A percentile compares a stretch with the other conserved stretches of the same genome.
Evolutionary conservation across 1,284 basidiomycete species (phyloP).

Genomic region (Trichosporon sp.): DNA sequence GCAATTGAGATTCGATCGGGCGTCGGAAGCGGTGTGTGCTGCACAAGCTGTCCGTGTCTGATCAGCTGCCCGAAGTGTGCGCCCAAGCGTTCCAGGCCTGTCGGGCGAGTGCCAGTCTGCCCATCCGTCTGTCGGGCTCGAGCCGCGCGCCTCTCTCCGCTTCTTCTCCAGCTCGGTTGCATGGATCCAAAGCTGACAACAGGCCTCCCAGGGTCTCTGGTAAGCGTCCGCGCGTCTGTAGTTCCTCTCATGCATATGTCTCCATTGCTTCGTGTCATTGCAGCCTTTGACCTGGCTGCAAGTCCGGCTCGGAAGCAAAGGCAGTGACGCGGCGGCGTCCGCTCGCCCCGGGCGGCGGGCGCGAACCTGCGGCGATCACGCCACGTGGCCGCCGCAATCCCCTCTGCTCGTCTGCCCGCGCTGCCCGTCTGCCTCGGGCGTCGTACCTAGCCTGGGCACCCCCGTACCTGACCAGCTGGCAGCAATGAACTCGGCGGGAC

Average conservation of each 20-base stretch:
- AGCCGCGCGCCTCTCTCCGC: not conserved
- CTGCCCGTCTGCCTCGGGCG: not conserved
- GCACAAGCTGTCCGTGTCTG: not conserved
- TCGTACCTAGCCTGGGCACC: too few species aligned
- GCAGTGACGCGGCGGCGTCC: not conserved
- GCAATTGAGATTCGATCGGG: not conserved
- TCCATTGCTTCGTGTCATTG: not conserved
- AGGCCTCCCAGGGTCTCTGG: slow-evolving; percentile 13
- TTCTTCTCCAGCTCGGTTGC: not conserved
- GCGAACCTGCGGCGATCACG: not conserved
- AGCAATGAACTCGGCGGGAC: not conserved
- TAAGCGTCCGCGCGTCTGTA: not conserved
- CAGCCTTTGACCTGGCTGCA: not conserved
- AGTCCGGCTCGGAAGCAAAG: not conserved
- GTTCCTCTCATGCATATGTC: not conserved
- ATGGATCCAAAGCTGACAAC: slow-evolving; percentile 1
- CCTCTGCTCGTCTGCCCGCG: not conserved
- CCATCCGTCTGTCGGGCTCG: not conserved
- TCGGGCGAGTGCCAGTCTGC: not conserved
- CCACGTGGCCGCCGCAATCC: not conserved
- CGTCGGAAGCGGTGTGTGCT: too few species aligned
- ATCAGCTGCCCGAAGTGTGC: not conserved
- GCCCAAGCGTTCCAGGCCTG: not conserved
- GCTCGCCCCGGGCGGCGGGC: not conserved
- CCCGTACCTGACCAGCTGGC: not conserved